Evolutionary conservation across 164 flowering plant species (phyloP).

Genomic region (Amborella trichopoda): DNA sequence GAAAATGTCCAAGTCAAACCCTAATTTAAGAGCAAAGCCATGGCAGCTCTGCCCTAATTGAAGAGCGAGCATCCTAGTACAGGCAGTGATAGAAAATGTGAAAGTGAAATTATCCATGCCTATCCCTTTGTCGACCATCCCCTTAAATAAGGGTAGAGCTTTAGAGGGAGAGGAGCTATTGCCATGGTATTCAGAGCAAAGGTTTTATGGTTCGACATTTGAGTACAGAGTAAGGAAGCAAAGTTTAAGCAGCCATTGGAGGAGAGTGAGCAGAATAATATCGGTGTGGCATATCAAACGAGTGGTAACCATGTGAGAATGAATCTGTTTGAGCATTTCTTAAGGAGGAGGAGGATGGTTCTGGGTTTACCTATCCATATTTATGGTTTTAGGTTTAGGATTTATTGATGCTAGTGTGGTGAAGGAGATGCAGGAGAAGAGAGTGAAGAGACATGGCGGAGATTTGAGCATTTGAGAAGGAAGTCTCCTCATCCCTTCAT

Average conservation of each 20-base stretch:
- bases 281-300: slow-evolving; percentile 6
- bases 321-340: slow-evolving; percentile 4
- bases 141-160: neutral
- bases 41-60: neutral
- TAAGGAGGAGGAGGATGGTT: neutral
- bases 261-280: slow-evolving; percentile 11
- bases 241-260: slow-evolving; percentile 6
- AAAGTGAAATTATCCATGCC: neutral
- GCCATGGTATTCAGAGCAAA: slow-evolving; percentile 18
- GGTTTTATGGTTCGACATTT: slow-evolving; percentile 6
- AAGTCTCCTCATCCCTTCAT: too few relatives aligned
- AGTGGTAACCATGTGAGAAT: slow-evolving; percentile 12
- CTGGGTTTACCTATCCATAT: neutral
- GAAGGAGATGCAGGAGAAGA: too few relatives aligned
- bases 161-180: neutral
- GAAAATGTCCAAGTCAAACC: neutral
- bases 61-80: neutral
- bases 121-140: slow-evolving; percentile 2
- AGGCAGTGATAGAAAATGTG: neutral
- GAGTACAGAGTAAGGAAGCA: slow-evolving; percentile 11
- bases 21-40: neutral
- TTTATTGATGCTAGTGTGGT: too few relatives aligned
- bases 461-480: too few relatives aligned
- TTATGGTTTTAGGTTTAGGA: neutral
- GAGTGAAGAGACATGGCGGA: too few relatives aligned